Conservation (phyloP, 2,329 filamentous ascomycete genomes). For the Cladophialophora psammophila region DNA sequence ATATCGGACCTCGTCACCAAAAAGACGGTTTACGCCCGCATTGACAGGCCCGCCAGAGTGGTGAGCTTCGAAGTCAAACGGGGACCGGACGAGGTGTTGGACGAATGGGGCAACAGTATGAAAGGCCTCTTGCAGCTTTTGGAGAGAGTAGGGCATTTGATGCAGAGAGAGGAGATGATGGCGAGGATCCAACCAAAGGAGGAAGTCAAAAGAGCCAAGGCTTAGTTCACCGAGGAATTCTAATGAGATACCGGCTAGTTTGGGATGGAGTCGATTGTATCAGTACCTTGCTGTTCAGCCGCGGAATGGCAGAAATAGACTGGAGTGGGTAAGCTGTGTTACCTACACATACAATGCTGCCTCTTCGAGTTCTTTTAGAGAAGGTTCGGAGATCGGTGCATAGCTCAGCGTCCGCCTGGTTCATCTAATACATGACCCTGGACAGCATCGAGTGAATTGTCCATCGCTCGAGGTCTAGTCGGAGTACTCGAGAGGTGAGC, state of each 20-base stretch:
- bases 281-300: neutral
- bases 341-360: neutral
- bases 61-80: conserved; percentile 95
- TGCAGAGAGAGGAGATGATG: conserved; percentile 99
- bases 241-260: conserved; percentile 3
- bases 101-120: conserved; percentile 99
- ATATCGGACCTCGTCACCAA: conserved; percentile 96
- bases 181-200: conserved; percentile 79
- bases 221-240: conserved; percentile 10
- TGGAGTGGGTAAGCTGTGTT: neutral
- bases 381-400: neutral
- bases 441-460: neutral
- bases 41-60: conserved; percentile 88
- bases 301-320: neutral
- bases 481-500: neutral
- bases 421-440: neutral
- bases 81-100: conserved; percentile 93
- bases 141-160: conserved; percentile 94
- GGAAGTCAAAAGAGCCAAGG: conserved; percentile 18
- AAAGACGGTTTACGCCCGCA: conserved; percentile 98
- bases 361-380: neutral
- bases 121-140: conserved; percentile 85
- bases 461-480: neutral
- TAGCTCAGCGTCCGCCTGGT: neutral
- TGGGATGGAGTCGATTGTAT: neutral